These are phyloP conservation scores for Mucuna pruriens DNA, from an alignment of 306 rosid genomes.

Conservation along the genomic window DNA sequence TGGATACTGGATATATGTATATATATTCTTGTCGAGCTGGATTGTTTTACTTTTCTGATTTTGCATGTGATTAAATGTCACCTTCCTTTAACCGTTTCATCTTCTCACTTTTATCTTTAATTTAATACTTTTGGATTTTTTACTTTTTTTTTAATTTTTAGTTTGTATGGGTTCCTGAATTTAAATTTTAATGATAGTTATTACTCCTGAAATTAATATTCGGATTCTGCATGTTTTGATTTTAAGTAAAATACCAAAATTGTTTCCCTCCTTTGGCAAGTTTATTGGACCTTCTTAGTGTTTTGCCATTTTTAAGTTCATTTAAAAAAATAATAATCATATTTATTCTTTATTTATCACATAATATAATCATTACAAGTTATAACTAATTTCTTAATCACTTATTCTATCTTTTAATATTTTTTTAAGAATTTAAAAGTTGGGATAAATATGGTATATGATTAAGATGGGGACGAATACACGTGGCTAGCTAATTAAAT, in stretches of 20 bases:
- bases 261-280: not conserved
- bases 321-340: too few species aligned
- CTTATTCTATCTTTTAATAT: not conserved
- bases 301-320: not conserved
- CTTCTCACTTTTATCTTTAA: not conserved
- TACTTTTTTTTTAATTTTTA: not conserved
- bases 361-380: not conserved
- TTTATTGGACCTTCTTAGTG: not conserved
- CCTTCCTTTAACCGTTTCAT: not conserved
- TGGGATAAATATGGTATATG: too few species aligned
- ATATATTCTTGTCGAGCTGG: not conserved
- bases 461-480: too few species aligned
- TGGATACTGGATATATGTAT: not conserved
- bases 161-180: not conserved
- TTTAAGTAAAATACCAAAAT: not conserved
- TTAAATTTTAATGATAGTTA: not conserved
- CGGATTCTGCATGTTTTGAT: not conserved
- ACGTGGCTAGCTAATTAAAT: too few species aligned
- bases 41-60: not conserved
- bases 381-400: not conserved
- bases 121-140: not conserved
- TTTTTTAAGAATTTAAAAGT: too few species aligned
- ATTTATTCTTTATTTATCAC: not conserved
- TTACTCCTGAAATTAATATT: too few species aligned
- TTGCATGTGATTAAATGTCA: conserved; percentile 15